These are phyloP conservation scores for Chiua virens DNA, from an alignment of 768 basidiomycete species.

Conservation along the genomic window DNA sequence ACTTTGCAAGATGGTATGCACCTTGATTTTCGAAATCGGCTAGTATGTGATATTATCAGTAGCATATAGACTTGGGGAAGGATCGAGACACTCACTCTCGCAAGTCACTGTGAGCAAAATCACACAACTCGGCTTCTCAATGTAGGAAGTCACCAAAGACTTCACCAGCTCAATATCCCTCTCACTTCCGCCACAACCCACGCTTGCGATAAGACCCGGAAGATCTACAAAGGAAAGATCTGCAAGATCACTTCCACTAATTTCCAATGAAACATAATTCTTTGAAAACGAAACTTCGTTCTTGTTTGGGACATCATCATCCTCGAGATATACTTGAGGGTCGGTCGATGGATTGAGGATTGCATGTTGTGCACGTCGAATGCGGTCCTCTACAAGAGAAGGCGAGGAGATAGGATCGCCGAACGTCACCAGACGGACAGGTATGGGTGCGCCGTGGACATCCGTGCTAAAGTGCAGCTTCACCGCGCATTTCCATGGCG, in stretches of 20 bases:
- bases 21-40: conserved; percentile 83
- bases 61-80: conserved; percentile 21
- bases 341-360: conserved; percentile 57
- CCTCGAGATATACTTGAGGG: conserved; percentile 10
- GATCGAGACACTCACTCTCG: conserved; percentile 20
- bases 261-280: conserved; percentile 57
- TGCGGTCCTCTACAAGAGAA: conserved; percentile 59
- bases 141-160: conserved; percentile 56
- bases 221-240: conserved; percentile 68
- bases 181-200: conserved; percentile 46
- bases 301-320: conserved; percentile 7
- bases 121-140: conserved; percentile 65
- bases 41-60: conserved; percentile 40
- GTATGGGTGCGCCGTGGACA: conserved; percentile 35
- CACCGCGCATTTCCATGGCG: conserved; percentile 51
- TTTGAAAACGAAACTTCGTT: conserved; percentile 45
- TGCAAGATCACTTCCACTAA: conserved; percentile 57
- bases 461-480: conserved; percentile 48
- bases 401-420: conserved; percentile 52
- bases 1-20: conserved; percentile 61
- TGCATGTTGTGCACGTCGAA: conserved; percentile 63
- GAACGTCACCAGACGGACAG: conserved; percentile 41
- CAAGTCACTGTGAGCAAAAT: conserved; percentile 64
- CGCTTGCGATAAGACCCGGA: conserved; percentile 63
- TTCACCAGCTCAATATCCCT: conserved; percentile 64